These are phyloP conservation scores for Casuarina glauca DNA, from an alignment of 306 rosid genomes.

Conservation along the genomic window DNA sequence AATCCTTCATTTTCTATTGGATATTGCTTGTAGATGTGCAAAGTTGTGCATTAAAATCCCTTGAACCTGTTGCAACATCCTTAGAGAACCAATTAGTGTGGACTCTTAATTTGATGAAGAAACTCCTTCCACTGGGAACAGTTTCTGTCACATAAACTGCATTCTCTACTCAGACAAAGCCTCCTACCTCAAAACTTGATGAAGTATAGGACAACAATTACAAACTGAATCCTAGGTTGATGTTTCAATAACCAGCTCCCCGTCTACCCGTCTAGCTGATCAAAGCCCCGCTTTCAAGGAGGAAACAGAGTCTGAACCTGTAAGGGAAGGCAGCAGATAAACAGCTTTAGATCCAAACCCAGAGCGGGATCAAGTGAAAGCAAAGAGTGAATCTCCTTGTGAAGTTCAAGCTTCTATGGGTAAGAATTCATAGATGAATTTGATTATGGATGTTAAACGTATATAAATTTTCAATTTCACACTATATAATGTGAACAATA, in stretches of 20 bases:
- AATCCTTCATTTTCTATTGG: too few relatives aligned
- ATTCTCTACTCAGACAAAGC: slow-evolving; percentile 47
- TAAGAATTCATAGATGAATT: too few relatives aligned
- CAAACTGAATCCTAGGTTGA: slow-evolving; percentile 21
- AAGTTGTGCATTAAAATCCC: slow-evolving; percentile 51
- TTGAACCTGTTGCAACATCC: slow-evolving; percentile 36
- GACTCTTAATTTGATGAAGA: slow-evolving; percentile 18
- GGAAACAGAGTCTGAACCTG: slow-evolving; percentile 32
- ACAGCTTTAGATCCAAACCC: too few relatives aligned
- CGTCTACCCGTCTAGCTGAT: slow-evolving; percentile 32
- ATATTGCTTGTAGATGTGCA: slow-evolving; percentile 71
- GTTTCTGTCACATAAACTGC: slow-evolving; percentile 49
- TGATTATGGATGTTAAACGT: too few relatives aligned
- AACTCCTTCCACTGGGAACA: slow-evolving; percentile 41
- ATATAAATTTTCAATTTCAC: too few relatives aligned
- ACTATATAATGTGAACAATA: too few relatives aligned
- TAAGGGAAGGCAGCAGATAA: slow-evolving; percentile 30
- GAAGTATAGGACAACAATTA: slow-evolving; percentile 22
- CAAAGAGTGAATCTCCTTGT: not conserved
- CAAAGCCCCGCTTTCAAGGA: slow-evolving; percentile 29
- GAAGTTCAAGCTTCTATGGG: too few relatives aligned
- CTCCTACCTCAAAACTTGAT: slow-evolving; percentile 23
- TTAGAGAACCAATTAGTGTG: slow-evolving; percentile 32
- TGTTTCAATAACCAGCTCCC: slow-evolving; percentile 25
- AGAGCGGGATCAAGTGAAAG: too few relatives aligned